A percentile compares a stretch with the other conserved stretches of the same genome.
phyloP scores from a whole-genome alignment of 345 rosid species.

The Syzygium jambos region DNA sequence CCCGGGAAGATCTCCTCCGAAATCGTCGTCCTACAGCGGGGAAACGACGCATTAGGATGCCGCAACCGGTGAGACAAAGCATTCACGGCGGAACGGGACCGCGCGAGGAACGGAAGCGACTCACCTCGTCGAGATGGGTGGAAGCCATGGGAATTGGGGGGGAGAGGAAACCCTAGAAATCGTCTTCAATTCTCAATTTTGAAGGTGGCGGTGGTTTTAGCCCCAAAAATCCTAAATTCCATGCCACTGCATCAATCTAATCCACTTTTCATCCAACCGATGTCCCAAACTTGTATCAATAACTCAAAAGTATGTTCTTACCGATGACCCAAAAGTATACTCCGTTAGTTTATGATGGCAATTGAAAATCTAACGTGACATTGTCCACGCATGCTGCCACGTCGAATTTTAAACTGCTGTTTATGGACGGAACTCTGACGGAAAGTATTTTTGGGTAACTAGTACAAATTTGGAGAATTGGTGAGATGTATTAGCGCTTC shows the following conservation, averaged over 20 bases:
- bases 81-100: not conserved
- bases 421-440: no score
- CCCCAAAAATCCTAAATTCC: no score
- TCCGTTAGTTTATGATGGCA: rapidly evolving
- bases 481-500: not conserved
- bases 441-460: not conserved
- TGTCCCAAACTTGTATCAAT: slow-evolving; percentile 2
- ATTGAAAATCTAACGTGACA: rapidly evolving
- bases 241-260: no score
- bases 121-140: slow-evolving; percentile 49
- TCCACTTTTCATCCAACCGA: no score
- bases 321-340: not conserved
- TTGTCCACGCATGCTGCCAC: not conserved
- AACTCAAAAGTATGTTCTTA: not conserved
- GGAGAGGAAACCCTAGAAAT: not conserved
- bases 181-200: not conserved
- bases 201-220: not conserved
- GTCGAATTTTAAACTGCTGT: not conserved
- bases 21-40: slow-evolving; percentile 63
- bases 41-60: not conserved
- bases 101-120: not conserved
- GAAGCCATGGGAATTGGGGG: slow-evolving; percentile 30
- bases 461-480: not conserved
- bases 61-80: not conserved
- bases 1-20: slow-evolving; percentile 71